These are phyloP conservation scores for Linaria vulgaris DNA, from an alignment of 257 asterid species.

Conservation along the genomic window DNA sequence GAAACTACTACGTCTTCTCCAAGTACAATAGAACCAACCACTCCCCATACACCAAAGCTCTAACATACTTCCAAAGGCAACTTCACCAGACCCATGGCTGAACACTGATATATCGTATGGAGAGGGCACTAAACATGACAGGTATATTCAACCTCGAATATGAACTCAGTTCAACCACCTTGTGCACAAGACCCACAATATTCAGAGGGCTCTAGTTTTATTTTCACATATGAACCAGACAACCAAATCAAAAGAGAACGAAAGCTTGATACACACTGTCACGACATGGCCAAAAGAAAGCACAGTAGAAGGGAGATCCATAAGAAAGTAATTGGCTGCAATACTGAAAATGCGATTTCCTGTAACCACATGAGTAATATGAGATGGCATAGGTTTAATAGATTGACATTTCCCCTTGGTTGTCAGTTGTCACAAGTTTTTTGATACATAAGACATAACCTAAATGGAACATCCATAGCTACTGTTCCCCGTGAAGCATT, in stretches of 20 bases:
- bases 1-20: constrained; percentile 23
- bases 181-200: constrained; percentile 5
- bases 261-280: constrained; percentile 18
- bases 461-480: constrained; percentile 12
- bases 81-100: constrained; percentile 23
- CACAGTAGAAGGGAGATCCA: constrained; percentile 1
- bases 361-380: neutral
- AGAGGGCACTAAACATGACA: constrained; percentile 19
- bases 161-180: constrained; percentile 16
- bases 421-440: constrained; percentile 9
- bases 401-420: neutral
- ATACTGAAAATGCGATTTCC: constrained; percentile 16
- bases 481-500: constrained; percentile 19
- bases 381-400: neutral
- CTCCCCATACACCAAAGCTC: constrained; percentile 16
- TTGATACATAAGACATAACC: constrained; percentile 14
- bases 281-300: neutral
- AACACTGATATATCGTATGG: constrained; percentile 6
- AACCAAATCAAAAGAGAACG: constrained; percentile 20
- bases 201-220: constrained; percentile 4
- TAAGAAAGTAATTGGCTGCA: constrained; percentile 1
- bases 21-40: neutral
- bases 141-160: constrained; percentile 22
- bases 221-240: constrained; percentile 14
- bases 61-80: constrained; percentile 17